Evolutionary conservation across 768 basidiomycete genomes (phyloP).

Genomic region (Leccinum sublutescens): DNA sequence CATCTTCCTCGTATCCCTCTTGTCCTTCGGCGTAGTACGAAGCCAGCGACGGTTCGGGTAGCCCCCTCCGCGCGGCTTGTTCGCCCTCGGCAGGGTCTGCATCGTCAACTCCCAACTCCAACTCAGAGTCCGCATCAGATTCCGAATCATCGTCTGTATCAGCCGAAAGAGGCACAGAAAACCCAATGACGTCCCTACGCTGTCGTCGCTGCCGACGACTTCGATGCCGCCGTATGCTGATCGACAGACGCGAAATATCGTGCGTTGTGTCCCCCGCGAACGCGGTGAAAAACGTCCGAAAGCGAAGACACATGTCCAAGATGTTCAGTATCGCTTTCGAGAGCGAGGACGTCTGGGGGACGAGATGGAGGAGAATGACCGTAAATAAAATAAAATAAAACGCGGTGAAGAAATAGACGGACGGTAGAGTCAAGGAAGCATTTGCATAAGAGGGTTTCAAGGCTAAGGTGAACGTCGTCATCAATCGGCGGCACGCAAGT

Average conservation of each 20-base stretch:
- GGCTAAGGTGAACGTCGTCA: conserved; percentile 35
- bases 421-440: conserved; percentile 68
- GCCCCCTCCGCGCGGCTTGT: conserved; percentile 21
- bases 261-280: conserved; percentile 62
- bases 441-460: conserved; percentile 56
- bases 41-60: conserved; percentile 34
- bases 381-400: background rate
- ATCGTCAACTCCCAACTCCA: background rate
- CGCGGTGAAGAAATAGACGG: conserved; percentile 13
- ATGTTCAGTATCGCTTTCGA: conserved; percentile 66
- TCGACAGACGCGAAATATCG: conserved; percentile 50
- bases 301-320: conserved; percentile 72
- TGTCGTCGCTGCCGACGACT: conserved; percentile 58
- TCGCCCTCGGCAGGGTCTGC: background rate
- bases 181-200: conserved; percentile 59
- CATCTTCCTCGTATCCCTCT: conserved; percentile 40
- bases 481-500: background rate
- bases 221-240: conserved; percentile 56
- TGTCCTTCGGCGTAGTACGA: conserved; percentile 11
- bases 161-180: conserved; percentile 40
- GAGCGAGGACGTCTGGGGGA: conserved; percentile 56
- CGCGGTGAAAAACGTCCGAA: conserved; percentile 59
- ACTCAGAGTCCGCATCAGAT: conserved; percentile 34
- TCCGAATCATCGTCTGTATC: conserved; percentile 36
- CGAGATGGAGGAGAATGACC: background rate